A percentile compares a stretch with the other conserved stretches of the same genome.
phyloP scores from a whole-genome alignment of 2,329 filamentous ascomycete species.

The Sporothrix mexicana region DNA sequence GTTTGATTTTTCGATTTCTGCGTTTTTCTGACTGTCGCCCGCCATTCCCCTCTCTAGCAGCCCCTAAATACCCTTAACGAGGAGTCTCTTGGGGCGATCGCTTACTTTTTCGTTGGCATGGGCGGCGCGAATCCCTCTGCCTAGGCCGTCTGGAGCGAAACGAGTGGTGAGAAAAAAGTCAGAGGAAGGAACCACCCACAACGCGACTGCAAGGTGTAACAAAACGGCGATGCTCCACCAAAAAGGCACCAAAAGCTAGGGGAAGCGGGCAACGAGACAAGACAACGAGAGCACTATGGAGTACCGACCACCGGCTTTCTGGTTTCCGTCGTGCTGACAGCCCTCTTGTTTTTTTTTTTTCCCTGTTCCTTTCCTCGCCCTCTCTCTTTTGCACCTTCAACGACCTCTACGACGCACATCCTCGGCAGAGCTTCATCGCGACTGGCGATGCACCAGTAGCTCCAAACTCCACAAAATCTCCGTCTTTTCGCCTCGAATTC shows the following conservation, averaged over 20 bases:
- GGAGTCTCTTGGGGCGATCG: not conserved
- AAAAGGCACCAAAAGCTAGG: slow-evolving; percentile 10
- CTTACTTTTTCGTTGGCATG: slow-evolving; percentile 7
- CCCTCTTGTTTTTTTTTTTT: not conserved
- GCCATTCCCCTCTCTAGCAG: not conserved
- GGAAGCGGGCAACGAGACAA: not conserved
- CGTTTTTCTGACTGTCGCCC: not conserved
- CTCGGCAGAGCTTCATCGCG: not conserved
- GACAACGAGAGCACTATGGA: slow-evolving; percentile 9
- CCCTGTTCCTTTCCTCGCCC: not conserved
- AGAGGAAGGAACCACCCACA: slow-evolving; percentile 1
- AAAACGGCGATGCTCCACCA: slow-evolving; percentile 25
- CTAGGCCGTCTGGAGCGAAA: not conserved
- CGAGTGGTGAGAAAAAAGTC: not conserved
- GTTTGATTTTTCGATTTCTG: not conserved
- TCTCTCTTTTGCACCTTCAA: not conserved
- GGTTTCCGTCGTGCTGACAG: not conserved
- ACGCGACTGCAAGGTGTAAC: slow-evolving; percentile 5
- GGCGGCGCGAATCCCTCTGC: not conserved
- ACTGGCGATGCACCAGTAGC: slow-evolving; percentile 21
- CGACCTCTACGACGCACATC: not conserved
- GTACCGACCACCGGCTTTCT: not conserved
- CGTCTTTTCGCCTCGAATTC: slow-evolving; percentile 1
- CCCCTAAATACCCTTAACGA: not conserved
- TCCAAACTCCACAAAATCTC: not conserved